A percentile compares a stretch with the other conserved stretches of the same genome.
Evolutionary conservation across 2,329 filamentous ascomycete genomes (phyloP).

Genomic region (Fusarium clavum): DNA sequence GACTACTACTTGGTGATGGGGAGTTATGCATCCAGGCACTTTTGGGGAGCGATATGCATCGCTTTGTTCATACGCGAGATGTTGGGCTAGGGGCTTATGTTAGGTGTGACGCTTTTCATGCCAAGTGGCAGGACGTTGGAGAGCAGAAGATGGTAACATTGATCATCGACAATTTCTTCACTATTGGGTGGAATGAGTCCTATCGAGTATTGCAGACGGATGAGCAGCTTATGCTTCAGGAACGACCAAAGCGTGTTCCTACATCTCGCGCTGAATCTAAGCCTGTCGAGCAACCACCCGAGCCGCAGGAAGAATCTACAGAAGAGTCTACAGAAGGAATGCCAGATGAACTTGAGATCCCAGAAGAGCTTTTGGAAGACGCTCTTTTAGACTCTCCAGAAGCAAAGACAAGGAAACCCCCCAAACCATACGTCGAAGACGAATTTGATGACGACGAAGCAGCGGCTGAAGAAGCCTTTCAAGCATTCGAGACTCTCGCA

Average conservation of each 20-base stretch:
- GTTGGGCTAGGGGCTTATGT: constrained; percentile 63
- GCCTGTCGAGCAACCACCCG: neutral
- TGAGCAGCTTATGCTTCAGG: neutral
- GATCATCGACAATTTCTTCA: constrained; percentile 57
- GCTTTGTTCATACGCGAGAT: constrained; percentile 59
- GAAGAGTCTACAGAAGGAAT: neutral
- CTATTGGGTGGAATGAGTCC: constrained; percentile 62
- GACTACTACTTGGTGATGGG: constrained; percentile 65
- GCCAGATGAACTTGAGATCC: neutral
- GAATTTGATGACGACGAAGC: constrained; percentile 35
- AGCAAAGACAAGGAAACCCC: neutral
- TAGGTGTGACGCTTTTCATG: constrained; percentile 56
- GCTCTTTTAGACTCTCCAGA: neutral
- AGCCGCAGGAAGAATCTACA: neutral
- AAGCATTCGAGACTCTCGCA: constrained; percentile 54
- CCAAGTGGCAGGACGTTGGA: constrained; percentile 45
- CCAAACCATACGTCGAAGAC: neutral
- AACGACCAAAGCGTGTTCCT: neutral
- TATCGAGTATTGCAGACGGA: constrained; percentile 47
- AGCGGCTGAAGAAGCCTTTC: constrained; percentile 51
- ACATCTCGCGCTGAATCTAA: constrained; percentile 11
- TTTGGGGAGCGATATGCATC: constrained; percentile 59
- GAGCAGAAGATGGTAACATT: constrained; percentile 56
- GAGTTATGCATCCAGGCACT: constrained; percentile 66
- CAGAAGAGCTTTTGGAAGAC: neutral